Evolutionary conservation across 2,329 filamentous ascomycete species (phyloP).

Genomic region (Cyphellophora attinorum): DNA sequence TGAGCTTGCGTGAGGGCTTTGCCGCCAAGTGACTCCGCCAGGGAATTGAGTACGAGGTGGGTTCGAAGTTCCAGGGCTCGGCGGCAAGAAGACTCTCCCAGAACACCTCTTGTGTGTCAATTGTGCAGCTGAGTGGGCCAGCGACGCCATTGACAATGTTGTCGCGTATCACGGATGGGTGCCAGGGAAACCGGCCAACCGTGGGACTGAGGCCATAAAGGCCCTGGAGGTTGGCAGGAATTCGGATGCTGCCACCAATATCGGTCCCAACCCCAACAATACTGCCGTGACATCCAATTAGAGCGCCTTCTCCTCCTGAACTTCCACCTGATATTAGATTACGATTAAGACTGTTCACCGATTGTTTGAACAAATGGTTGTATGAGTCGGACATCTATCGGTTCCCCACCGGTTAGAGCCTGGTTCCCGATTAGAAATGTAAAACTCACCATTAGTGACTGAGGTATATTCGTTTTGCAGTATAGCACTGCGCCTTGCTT

Average conservation of each 20-base stretch:
- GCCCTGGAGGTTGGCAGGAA: conserved; percentile 41
- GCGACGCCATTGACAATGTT: conserved; percentile 35
- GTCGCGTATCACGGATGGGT: conserved; percentile 11
- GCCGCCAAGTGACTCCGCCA: conserved; percentile 42
- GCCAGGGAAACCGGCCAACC: conserved; percentile 19
- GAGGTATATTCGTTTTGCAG: conserved; percentile 43
- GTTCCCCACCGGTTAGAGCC: conserved; percentile 31
- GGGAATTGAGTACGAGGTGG: conserved; percentile 42
- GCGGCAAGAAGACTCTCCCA: conserved; percentile 28
- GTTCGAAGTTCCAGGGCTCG: conserved; percentile 46
- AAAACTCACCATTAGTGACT: conserved; percentile 20
- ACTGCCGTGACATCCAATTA: conserved; percentile 39
- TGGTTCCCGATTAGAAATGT: conserved; percentile 25
- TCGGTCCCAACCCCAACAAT: conserved; percentile 44
- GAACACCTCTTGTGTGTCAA: conserved; percentile 37
- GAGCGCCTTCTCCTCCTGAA: conserved; percentile 43
- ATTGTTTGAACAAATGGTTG: conserved; percentile 41
- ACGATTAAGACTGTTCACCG: conserved; percentile 39
- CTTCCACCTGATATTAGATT: conserved; percentile 42
- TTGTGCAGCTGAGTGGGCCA: conserved; percentile 44
- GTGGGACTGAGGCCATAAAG: conserved; percentile 32
- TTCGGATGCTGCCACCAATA: conserved; percentile 39
- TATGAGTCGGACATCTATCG: conserved; percentile 34
- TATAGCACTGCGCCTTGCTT: conserved; percentile 39
- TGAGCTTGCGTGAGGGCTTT: conserved; percentile 31